These are phyloP conservation scores for Solanum chiquidenum DNA, from an alignment of 257 asterid species.

Conservation along the genomic window DNA sequence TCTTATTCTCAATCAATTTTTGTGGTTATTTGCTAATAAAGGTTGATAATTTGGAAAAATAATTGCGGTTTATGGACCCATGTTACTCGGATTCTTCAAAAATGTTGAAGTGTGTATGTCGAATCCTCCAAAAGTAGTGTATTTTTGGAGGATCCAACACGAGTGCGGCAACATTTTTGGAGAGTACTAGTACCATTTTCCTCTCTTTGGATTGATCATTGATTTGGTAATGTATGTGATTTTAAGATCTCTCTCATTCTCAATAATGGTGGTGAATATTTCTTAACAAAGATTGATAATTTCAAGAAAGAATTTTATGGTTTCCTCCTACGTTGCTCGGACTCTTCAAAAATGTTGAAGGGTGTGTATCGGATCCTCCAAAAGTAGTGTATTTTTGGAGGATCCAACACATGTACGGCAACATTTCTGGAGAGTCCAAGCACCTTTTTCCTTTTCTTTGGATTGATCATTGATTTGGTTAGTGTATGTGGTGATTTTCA, in stretches of 20 bases:
- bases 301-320: background rate
- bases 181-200: background rate
- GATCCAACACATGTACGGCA: rapidly evolving
- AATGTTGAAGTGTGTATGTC: background rate
- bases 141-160: background rate
- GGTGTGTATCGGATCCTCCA: background rate
- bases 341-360: background rate
- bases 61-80: background rate
- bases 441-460: background rate
- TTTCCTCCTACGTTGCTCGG: background rate
- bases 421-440: background rate
- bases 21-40: background rate
- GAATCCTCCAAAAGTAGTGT: background rate
- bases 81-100: background rate
- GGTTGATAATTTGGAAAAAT: background rate
- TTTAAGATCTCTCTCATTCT: background rate
- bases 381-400: background rate
- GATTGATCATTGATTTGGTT: background rate
- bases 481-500: background rate
- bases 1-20: background rate
- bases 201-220: background rate
- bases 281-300: background rate
- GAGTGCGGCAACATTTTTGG: background rate
- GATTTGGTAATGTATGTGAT: background rate
- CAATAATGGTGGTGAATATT: background rate